Evolutionary conservation across 129 eudicot genomes (phyloP).

Genomic region (Centella asiatica): DNA sequence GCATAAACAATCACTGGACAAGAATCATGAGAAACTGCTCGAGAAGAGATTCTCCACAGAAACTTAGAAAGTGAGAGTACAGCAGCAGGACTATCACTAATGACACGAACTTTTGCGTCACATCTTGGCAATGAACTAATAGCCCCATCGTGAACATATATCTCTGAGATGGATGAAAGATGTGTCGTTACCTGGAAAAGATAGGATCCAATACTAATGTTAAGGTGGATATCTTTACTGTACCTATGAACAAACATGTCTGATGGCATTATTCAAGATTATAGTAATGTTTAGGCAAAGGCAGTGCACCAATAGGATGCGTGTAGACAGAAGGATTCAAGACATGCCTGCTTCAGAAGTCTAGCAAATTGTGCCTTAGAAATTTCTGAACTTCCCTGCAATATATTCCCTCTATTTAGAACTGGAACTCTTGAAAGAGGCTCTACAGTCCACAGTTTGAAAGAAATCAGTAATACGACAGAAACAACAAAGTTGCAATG

Average conservation of each 20-base stretch:
- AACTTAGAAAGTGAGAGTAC: slow-evolving; percentile 17
- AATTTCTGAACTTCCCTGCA: slow-evolving; percentile 11
- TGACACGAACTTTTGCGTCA: slow-evolving; percentile 31
- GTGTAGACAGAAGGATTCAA: neutral
- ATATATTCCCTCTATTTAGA: slow-evolving; percentile 18
- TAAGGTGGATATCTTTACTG: neutral
- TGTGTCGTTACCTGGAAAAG: slow-evolving; percentile 22
- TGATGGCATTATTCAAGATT: neutral
- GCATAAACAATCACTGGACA: slow-evolving; percentile 27
- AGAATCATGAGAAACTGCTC: slow-evolving; percentile 35
- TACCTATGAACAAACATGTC: neutral
- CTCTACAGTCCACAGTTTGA: slow-evolving; percentile 12
- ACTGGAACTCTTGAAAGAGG: slow-evolving; percentile 21
- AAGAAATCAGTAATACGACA: slow-evolving; percentile 2
- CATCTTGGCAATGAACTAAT: slow-evolving; percentile 19
- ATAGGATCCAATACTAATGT: neutral
- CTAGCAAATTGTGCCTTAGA: slow-evolving; percentile 25
- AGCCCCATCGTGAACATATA: slow-evolving; percentile 33
- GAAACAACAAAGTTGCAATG: neutral
- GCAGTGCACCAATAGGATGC: neutral
- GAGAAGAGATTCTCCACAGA: slow-evolving; percentile 20
- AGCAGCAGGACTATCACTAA: slow-evolving; percentile 32
- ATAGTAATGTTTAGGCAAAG: neutral
- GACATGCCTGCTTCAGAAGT: slow-evolving; percentile 28
- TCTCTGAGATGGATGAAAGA: slow-evolving; percentile 26